Conservation (phyloP, 2,329 filamentous ascomycete species). For the Camillea tinctor region DNA sequence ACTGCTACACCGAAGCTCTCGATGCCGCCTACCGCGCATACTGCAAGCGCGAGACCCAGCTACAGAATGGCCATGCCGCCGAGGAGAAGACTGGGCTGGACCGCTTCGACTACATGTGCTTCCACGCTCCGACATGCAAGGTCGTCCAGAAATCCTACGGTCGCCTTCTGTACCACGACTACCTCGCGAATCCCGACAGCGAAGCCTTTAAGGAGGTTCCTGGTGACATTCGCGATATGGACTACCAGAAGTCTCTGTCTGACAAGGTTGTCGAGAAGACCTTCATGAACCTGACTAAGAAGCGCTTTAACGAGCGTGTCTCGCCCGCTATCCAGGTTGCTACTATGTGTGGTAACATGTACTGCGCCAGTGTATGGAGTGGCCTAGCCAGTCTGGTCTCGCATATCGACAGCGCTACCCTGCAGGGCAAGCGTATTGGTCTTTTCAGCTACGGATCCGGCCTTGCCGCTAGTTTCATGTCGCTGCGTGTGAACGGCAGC, state of each 20-base stretch:
- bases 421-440: conserved; percentile 70
- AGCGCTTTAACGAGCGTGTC: conserved; percentile 77
- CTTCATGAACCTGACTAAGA: conserved; percentile 82
- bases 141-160: conserved; percentile 82
- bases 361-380: conserved; percentile 71
- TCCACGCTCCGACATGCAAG: conserved; percentile 87
- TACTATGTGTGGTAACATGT: conserved; percentile 72
- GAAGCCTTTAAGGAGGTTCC: conserved; percentile 72
- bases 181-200: conserved; percentile 66
- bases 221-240: conserved; percentile 72
- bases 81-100: conserved; percentile 64
- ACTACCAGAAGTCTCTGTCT: conserved; percentile 74
- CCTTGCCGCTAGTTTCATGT: conserved; percentile 69
- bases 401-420: conserved; percentile 59
- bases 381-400: conserved; percentile 70
- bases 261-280: conserved; percentile 86
- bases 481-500: conserved; percentile 70
- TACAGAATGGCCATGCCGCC: conserved; percentile 49
- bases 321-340: conserved; percentile 71
- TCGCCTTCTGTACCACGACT: conserved; percentile 83
- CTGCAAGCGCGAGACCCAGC: conserved; percentile 66
- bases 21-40: conserved; percentile 81
- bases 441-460: conserved; percentile 81
- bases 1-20: conserved; percentile 78
- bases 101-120: conserved; percentile 79